Base-by-base conservation (phyloP, 2,329 filamentous ascomycete species). In the Coniochaeta sp. region DNA sequence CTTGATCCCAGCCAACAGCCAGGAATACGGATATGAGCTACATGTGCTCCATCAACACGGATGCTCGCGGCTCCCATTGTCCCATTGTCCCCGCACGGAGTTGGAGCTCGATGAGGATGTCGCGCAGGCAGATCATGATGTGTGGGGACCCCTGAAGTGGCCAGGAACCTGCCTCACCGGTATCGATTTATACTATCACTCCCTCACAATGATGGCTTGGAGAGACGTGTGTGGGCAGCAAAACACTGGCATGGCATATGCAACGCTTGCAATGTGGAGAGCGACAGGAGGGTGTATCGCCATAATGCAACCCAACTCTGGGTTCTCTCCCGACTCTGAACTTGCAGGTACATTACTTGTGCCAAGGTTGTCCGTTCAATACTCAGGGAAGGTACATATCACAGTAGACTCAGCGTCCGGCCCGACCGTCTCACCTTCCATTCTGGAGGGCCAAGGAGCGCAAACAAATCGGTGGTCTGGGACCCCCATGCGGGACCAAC, bases 71-170 rank as follows among this genome's bases (percentile, higher is more conserved):
- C 19, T 52, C n/a, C 16, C 47, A 30, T 52, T 22, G 5, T 52
- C n/a, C 16, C 47, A 30, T 52, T 22, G 5, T 28, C 47, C 47
- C 22, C 22, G 22, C 47, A 30, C 24, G 47, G 47, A 52, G 22
- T 30, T 52, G 47, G 47, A 30, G 24, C 47, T 30, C 22, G 9
- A 26, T 52, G 42, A 52, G 22, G 47, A 52, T 14, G 47, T 52
- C 5, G 24, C 14, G 30, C 12, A 24, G 54, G 54, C n/a, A 55
- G 30, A 55, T 55, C 54, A 36, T 38, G 14, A 52, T 55, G 30
- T 55, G 54, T 55, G 54, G 54, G 17, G 54, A 55, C 54, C 54
- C 54, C 30, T 55, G 54, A 55, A 55, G 42, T 47, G 9, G 42
- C 12, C 42, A 47, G 47, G 47, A 24, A 52, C 47, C 47, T 52